Base-by-base conservation (phyloP, 345 rosid genomes). In the Citrus glauca region DNA sequence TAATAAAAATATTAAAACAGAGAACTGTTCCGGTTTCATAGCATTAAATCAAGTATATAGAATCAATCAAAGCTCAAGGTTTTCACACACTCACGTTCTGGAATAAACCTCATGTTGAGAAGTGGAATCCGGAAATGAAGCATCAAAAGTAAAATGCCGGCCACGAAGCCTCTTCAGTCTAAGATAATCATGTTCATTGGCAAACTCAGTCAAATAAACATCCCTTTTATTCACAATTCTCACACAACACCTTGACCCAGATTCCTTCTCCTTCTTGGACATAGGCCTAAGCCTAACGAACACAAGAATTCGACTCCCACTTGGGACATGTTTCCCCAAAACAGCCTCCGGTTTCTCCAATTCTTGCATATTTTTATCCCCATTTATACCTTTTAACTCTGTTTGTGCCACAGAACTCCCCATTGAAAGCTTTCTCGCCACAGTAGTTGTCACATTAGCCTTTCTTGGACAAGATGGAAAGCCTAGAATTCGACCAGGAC, bases 211-310 rank as follows among this genome's bases (percentile, higher is more conserved):
- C 75, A 93, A 86, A 81, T 92, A 95, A 78, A 93, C 89, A 86
- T 95, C 98, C 85, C 90, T 88, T 71, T 84, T 84, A 27, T 93
- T 93, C 85, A 92, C 88, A 81, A 95, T 83, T 87, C 88, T 91
- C 50, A 93, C 98, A 71, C 98, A 93, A 48, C 97, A 88, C 59
- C 93, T 69, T 42, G 91, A 85, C 5, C 95, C 98, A 1, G 84
- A 91, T 79, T 95, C 98, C 84, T 80, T 95, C 85, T 95, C 98
- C 87, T 90, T 93, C 88, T 83, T 93, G 40, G 88, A 88, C 95
- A 95, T 90, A 4, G 98, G 98, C 89, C 98, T 90, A 73, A 95
- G 92, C 90, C 98, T 89, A 59, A 92, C 98, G 81, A 91, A 93
- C 86, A 95, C 98, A 27, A 84, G 84, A 83, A 95, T 95, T 76